These are phyloP conservation scores for Glycine latifolia DNA, from an alignment of 306 rosid species.

Conservation along the genomic window DNA sequence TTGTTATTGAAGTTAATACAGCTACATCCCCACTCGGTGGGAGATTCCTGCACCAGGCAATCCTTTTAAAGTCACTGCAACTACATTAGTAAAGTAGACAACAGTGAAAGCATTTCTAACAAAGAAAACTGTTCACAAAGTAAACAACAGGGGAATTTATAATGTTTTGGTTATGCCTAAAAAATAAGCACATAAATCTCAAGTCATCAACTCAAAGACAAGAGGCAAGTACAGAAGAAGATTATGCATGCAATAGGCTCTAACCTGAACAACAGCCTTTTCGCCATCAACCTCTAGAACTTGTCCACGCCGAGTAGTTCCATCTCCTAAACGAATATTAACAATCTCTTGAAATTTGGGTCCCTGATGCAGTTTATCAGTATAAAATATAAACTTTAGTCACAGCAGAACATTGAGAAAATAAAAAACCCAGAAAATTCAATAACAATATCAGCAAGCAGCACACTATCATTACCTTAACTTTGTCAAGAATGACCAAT, in stretches of 20 bases:
- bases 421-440: conserved; percentile 18
- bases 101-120: not conserved
- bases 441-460: conserved; percentile 15
- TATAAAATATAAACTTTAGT: conserved; percentile 24
- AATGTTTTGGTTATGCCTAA: conserved; percentile 22
- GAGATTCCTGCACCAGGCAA: not conserved
- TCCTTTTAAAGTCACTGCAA: conserved; percentile 26
- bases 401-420: conserved; percentile 23
- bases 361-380: conserved; percentile 67
- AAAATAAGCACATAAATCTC: conserved; percentile 25
- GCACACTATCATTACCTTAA: conserved; percentile 65
- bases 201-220: conserved; percentile 31
- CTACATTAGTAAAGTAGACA: conserved; percentile 17
- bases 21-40: conserved; percentile 9
- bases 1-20: not conserved
- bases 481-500: conserved; percentile 97
- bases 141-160: conserved; percentile 2
- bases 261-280: conserved; percentile 98
- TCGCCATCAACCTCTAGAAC: conserved; percentile 99
- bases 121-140: not conserved
- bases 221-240: conserved; percentile 3
- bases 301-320: conserved; percentile 91
- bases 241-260: conserved; percentile 24
- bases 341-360: conserved; percentile 99
- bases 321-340: conserved; percentile 97